Percentiles rank a stretch among this genome's conserved stretches.
phyloP scores from a whole-genome alignment of 331 rosid genomes.

The Arachis monticola region DNA sequence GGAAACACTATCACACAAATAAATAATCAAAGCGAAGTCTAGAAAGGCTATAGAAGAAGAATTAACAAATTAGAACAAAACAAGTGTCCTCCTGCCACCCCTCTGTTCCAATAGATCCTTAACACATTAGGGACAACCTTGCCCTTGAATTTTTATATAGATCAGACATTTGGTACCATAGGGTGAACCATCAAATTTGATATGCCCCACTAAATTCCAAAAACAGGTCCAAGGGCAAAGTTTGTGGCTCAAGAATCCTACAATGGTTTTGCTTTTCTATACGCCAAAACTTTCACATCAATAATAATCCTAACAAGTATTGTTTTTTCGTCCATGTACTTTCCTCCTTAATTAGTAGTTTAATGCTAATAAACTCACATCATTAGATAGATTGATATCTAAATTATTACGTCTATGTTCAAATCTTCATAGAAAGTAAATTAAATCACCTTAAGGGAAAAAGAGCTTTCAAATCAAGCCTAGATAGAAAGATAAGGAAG shows the following conservation, averaged over 20 bases:
- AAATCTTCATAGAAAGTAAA: too few species aligned
- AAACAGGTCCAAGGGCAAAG: conserved; percentile 15
- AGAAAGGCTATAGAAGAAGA: background rate
- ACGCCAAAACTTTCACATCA: conserved; percentile 33
- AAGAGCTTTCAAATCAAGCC: conserved; percentile 30
- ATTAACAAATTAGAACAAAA: conserved; percentile 10
- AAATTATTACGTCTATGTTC: too few species aligned
- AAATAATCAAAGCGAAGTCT: too few species aligned
- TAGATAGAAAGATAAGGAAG: conserved; percentile 20
- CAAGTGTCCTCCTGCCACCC: conserved; percentile 13
- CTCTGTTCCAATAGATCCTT: background rate
- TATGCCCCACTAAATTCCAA: conserved; percentile 40
- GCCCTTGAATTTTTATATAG: conserved; percentile 16
- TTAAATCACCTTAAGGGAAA: too few species aligned
- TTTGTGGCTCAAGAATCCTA: conserved; percentile 70
- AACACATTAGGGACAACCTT: conserved; percentile 17
- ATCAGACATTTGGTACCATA: background rate
- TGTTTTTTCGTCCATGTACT: conserved; percentile 21
- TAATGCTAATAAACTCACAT: too few species aligned
- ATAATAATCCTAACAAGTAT: background rate
- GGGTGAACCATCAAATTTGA: conserved; percentile 24
- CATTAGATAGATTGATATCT: too few species aligned
- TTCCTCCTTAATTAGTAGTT: conserved; percentile 4
- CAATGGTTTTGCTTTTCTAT: conserved; percentile 30
- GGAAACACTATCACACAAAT: too few species aligned